Evolutionary conservation across 345 rosid species (phyloP), one percentile per base, ranked within the genome.

Genomic region (Orychophragmus violaceus): DNA sequence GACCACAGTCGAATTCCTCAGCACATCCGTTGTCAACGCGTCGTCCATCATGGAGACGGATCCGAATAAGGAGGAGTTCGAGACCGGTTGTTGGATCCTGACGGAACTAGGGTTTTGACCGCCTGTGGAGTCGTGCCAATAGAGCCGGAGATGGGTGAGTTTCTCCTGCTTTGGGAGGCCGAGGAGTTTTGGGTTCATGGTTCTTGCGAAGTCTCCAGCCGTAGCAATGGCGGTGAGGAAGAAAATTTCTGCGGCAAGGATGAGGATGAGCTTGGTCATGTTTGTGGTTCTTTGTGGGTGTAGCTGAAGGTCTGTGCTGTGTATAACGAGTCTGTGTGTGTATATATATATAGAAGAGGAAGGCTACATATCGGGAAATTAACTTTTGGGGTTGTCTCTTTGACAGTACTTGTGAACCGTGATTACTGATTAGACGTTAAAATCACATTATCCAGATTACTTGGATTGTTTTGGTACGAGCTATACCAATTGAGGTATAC

Each of bases 1-100:
- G 23, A 77, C 66, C 44, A 62, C 2, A 23, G 67, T 82, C 25
- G 25, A 46, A 13, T 19, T 46, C 25, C 5, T 46, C 25, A 21
- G 11, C 51, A 46, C 51, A 46, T 10, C 51, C 25, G 51, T 3
- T 46, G 51, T 46, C 25, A 46, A 21, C 25, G 51, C n/a, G 6
- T 46, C 25, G 51, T 46, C 51, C 51, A 21, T 46, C 25, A 46
- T 21, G 25, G 50, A 8, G 50, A 45, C 19, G 24, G 50, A 45
- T 19, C 50, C 50, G 50, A 45, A 45, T 8, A 19, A 9, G 50
- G 50, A 45, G 24, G 50, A 45, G 24, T 45, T 45, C 8, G 53
- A 48, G 14, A 48, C 28, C 8, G 53, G 28, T 2, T 21, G 53
- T 21, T 48, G 53, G 53, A 48, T 48, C 53, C 7, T 48, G 28